Evolutionary conservation across 371 early-diverging fungal species (phyloP), one percentile per base, ranked within the genome.

Genomic region (Lichtheimia ornata): DNA sequence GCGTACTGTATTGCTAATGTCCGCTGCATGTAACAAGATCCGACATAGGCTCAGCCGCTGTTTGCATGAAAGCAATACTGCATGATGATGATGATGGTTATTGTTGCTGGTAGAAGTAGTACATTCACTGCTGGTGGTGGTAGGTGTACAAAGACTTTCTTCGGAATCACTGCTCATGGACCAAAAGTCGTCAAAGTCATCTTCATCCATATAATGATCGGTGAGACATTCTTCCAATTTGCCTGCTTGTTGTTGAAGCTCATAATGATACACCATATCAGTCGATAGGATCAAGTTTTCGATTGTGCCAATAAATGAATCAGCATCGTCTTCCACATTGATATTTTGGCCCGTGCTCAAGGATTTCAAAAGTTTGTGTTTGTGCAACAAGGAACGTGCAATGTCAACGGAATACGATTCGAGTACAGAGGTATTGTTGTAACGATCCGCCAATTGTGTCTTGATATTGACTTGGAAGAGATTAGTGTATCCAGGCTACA

Each of bases 1-100:
- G 18, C 93, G 85, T 17, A 89, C 90, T 0, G 94, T 87, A 58
- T 96, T 96, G 62, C 91, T 90, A 42, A 96, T 92, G 58, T 96
- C 96, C 18, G 94, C 92, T 1, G 93, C 92, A 66, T 95, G 94
- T 15, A 95, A 70, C 43, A 94, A 61, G n/a, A 87, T 78, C 30
- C 87, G 81, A 66, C 84, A 77, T 20, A 93, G 65, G 18, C 62
- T 68, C 56, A 84, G 84, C 20, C 92, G 76, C 50, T 86, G 87
- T 50, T 75, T 69, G 22, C 22, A n/a, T 22, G 47, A 47, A 47
- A 47, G 22, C 22, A 47, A 47, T 18, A 11, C n/a, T 27, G 59
- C 58, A n/a, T 35, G 35, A 9, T 35, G 35, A 11, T 28, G 28
- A 4, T 28, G 28, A 28, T 28, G n/a, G 7, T 25, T 7, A 5